Evolutionary conservation across 257 asterid species (phyloP), one percentile per base, ranked within the genome.

Genomic region (Leonotis leonurus): DNA sequence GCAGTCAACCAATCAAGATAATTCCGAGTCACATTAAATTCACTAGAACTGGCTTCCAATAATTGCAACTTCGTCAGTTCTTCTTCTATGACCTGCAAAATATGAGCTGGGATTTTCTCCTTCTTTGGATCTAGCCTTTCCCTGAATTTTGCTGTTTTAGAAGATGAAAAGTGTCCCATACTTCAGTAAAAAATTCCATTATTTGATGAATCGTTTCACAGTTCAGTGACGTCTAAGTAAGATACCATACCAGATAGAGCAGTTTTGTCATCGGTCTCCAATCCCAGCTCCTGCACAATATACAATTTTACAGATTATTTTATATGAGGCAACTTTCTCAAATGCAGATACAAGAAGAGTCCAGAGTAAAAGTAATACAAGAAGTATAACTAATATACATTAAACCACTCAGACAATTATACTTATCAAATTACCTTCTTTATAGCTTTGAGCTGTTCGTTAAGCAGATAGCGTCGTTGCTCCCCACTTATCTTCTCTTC

Each of bases 1-100:
- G 95, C 95, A 68, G 97, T 93, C 88, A 89, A 84, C 99, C 99
- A 93, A 77, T 93, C 99, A 64, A 93, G 90, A 81, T 93, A 93
- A 76, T 89, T 89, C 65, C 99, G 96, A 33, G 99, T 93, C 24
- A 89, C 99, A 13, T 89, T 93, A 72, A 93, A 93, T 78, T 93
- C 99, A 79, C 99, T 93, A 8, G 99, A 93, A 82, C 99, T 93
- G n/a, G 99, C 95, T 82, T 93, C 99, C 67, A 93, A 54, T 65
- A 89, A 70, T 70, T 87, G 97, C 68, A 89, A 78, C 68, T 93
- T 93, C 41, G 97, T 80, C 64, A 87, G 75, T 73, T 93, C 99
- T 75, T 93, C 99, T 81, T 93, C 97, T 74, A 89, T 93, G 70
- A 93, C 97, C 84, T 89, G 97, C 80, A 85, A 72, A 52, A 93